phyloP scores from a whole-genome alignment of 208 protist genomes.

The Porcisia deanei region DNA sequence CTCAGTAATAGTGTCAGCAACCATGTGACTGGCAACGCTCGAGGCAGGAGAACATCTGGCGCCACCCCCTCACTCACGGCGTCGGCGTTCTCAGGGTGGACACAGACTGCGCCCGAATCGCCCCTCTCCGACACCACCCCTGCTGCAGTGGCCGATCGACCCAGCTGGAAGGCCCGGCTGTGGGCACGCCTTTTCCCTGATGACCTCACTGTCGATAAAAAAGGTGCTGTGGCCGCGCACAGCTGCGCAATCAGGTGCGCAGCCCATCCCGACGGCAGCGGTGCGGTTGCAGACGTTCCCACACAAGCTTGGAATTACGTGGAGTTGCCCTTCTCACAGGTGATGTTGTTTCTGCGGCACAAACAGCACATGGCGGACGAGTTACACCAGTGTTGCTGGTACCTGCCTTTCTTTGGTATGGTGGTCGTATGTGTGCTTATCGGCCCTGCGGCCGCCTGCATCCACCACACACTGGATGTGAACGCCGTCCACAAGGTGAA shows the following conservation, averaged over 20 bases:
- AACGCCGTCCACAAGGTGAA: slow-evolving; percentile 7
- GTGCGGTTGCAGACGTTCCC: background rate
- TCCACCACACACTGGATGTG: slow-evolving; percentile 17
- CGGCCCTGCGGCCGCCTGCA: background rate
- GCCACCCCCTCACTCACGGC: background rate
- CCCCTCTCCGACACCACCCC: background rate
- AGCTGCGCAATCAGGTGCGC: no score
- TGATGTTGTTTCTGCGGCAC: slow-evolving; percentile 24
- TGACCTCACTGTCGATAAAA: slow-evolving; percentile 12
- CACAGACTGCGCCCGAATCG: background rate
- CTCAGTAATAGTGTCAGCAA: background rate
- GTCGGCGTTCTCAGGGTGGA: no score
- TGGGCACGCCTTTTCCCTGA: slow-evolving; percentile 15
- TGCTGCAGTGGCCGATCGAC: background rate
- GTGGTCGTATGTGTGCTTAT: slow-evolving; percentile 28
- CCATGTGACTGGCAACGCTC: no score
- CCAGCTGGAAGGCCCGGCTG: slow-evolving; percentile 12
- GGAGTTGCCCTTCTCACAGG: slow-evolving; percentile 25
- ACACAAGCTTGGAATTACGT: slow-evolving; percentile 23
- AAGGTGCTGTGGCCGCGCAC: background rate
- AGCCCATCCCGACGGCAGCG: slow-evolving; percentile 1
- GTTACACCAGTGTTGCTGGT: slow-evolving; percentile 20
- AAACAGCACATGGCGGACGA: slow-evolving; percentile 29
- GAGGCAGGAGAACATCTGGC: background rate
- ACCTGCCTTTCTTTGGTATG: slow-evolving; percentile 29